Percentiles rank a stretch among this genome's conserved stretches.
These are phyloP conservation scores for Quercus variabilis DNA, from an alignment of 306 rosid species.

Conservation along the genomic window DNA sequence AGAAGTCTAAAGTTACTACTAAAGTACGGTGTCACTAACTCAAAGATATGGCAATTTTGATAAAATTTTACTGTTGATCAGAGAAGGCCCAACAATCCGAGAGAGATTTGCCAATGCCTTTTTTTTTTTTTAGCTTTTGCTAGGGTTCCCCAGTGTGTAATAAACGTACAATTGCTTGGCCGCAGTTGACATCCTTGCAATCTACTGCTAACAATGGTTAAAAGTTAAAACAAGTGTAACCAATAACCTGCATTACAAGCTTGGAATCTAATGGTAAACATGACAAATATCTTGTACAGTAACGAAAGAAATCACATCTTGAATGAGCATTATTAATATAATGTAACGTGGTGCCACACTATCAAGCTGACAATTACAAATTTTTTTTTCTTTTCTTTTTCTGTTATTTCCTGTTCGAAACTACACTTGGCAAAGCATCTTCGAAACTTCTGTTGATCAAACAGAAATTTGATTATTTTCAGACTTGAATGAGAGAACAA, in stretches of 20 bases:
- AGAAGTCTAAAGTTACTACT: too few relatives aligned
- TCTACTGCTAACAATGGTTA: not conserved
- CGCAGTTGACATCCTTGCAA: not conserved
- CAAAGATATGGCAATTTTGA: too few relatives aligned
- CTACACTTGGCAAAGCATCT: constrained; percentile 46
- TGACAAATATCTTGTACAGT: not conserved
- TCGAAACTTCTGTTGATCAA: constrained; percentile 47
- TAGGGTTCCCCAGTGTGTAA: not conserved
- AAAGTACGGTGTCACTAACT: too few relatives aligned
- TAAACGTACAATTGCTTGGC: not conserved
- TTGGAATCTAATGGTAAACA: not conserved
- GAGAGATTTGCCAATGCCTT: too few relatives aligned
- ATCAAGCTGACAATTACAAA: constrained; percentile 44
- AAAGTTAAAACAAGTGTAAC: not conserved
- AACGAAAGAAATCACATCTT: constrained; percentile 15
- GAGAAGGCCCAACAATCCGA: too few relatives aligned
- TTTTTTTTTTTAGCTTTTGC: too few relatives aligned
- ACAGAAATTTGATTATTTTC: constrained; percentile 68
- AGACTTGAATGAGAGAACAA: constrained; percentile 54
- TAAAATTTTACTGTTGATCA: too few relatives aligned
- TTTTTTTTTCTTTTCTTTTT: constrained; percentile 24
- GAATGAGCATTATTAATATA: constrained; percentile 56
- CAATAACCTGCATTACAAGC: constrained; percentile 13
- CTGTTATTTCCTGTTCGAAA: constrained; percentile 51
- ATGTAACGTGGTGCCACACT: constrained; percentile 40